Evolutionary conservation across 2,329 filamentous ascomycete genomes (phyloP).

Genomic region (Aureobasidium lini): DNA sequence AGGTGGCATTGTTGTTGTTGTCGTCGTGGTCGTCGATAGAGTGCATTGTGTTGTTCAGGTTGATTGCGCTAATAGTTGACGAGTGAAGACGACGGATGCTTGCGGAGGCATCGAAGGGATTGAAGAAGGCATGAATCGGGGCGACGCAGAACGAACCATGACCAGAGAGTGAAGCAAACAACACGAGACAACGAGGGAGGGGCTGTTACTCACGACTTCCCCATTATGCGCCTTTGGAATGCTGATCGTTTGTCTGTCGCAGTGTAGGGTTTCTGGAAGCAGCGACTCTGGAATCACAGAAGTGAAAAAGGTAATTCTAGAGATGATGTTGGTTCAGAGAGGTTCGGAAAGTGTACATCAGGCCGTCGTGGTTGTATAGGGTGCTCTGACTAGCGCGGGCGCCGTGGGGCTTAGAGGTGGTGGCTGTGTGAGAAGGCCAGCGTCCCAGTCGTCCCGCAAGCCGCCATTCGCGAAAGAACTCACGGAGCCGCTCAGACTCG

Average conservation of each 20-base stretch:
- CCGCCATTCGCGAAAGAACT: background rate
- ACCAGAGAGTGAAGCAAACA: background rate
- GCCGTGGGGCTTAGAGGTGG: background rate
- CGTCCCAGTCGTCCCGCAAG: background rate
- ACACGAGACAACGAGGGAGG: constrained; percentile 2
- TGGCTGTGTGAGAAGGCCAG: background rate
- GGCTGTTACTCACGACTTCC: constrained; percentile 15
- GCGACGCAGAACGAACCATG: background rate
- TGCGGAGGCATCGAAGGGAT: background rate
- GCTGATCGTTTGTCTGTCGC: background rate
- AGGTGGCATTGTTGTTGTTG: background rate
- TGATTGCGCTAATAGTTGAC: background rate
- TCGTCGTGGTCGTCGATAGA: background rate
- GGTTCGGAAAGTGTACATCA: background rate
- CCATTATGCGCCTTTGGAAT: constrained; percentile 10
- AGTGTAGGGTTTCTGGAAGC: background rate
- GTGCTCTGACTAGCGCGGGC: background rate
- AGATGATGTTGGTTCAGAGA: background rate
- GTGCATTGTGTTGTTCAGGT: background rate
- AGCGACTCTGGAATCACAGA: background rate
- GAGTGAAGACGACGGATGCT: background rate
- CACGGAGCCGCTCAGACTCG: background rate
- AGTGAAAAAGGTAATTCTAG: background rate
- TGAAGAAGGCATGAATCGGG: background rate
- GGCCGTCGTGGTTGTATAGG: background rate